phyloP scores from a whole-genome alignment of 2,329 filamentous ascomycete genomes.

The Aspergillus tamarii region DNA sequence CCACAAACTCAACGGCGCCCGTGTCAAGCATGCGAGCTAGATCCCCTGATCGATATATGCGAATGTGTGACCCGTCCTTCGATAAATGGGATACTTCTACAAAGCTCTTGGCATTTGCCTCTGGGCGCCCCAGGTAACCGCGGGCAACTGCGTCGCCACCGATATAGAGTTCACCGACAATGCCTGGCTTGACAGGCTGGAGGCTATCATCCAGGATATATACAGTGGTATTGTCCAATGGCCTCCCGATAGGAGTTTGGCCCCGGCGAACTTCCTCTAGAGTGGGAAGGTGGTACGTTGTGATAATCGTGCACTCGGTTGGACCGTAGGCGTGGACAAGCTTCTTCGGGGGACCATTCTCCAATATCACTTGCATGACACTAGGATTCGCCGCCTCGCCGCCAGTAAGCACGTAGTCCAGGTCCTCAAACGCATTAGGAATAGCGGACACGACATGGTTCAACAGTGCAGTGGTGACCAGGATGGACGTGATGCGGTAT shows the following conservation, averaged over 20 bases:
- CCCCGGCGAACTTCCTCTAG: neutral
- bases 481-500: neutral
- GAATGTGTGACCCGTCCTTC: neutral
- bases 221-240: neutral
- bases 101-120: neutral
- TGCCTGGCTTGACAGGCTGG: neutral
- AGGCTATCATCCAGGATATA: constrained; percentile 1
- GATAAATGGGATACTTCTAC: neutral
- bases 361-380: neutral
- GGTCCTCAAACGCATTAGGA: neutral
- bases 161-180: constrained; percentile 1
- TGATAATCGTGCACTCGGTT: neutral
- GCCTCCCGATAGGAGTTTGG: neutral
- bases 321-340: constrained; percentile 4
- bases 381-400: neutral
- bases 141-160: neutral
- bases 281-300: neutral
- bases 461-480: neutral
- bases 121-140: constrained; percentile 1
- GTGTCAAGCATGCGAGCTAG: neutral
- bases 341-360: neutral
- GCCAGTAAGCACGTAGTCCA: neutral
- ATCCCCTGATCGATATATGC: neutral
- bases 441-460: neutral
- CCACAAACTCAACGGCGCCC: neutral